Percentiles rank a stretch among this genome's conserved stretches.
phyloP scores from a whole-genome alignment of 306 rosid genomes.

The Quercus alba region DNA sequence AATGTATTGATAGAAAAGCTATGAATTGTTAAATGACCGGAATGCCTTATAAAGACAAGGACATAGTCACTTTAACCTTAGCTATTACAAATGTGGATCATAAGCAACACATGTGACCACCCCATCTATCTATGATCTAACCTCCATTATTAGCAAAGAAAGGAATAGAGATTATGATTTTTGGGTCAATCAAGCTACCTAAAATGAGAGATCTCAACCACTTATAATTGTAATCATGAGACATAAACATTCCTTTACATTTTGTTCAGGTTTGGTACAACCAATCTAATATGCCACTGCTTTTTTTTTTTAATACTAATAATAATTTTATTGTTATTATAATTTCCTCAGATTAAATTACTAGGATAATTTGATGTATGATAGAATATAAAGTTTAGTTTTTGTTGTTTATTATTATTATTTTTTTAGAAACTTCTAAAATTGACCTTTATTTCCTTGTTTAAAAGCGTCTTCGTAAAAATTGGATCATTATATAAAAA shows the following conservation, averaged over 20 bases:
- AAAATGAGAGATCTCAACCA: constrained; percentile 25
- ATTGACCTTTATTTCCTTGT: too few species aligned
- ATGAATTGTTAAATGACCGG: neutral
- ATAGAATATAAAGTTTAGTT: neutral
- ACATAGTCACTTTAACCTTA: neutral
- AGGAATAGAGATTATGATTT: neutral
- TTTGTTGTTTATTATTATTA: neutral
- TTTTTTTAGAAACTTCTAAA: too few species aligned
- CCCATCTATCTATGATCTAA: neutral
- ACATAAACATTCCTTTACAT: constrained; percentile 28
- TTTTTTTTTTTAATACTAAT: neutral
- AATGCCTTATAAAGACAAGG: too few species aligned
- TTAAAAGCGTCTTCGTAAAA: too few species aligned
- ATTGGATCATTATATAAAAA: too few species aligned
- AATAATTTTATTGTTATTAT: too few species aligned
- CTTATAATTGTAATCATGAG: constrained; percentile 11
- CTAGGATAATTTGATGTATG: neutral
- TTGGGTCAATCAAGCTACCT: constrained; percentile 14
- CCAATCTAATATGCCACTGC: constrained; percentile 6
- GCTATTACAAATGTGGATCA: neutral
- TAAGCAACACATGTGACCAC: neutral
- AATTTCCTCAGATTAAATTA: neutral
- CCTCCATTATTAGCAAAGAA: neutral
- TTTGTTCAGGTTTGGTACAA: constrained; percentile 34
- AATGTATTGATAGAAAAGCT: neutral